phyloP scores from a whole-genome alignment of 768 basidiomycete genomes.

The Tephrocybe sp. region DNA sequence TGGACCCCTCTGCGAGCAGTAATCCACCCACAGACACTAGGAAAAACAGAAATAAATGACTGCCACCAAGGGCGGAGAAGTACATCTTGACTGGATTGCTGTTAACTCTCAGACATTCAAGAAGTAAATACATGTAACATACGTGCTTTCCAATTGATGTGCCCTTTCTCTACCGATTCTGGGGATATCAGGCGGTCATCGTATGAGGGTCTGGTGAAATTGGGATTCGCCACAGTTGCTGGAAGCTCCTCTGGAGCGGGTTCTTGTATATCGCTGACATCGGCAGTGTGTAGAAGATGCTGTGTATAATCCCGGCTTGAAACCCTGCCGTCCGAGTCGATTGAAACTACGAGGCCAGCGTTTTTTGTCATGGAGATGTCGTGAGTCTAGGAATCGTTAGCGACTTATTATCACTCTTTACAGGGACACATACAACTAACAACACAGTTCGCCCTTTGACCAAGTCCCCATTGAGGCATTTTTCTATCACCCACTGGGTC shows the following conservation, averaged over 20 bases:
- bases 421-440: conserved; percentile 69
- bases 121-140: conserved; percentile 16
- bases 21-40: conserved; percentile 21
- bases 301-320: conserved; percentile 42
- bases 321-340: conserved; percentile 54
- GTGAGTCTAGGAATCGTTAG: conserved; percentile 32
- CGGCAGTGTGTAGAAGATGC: neutral
- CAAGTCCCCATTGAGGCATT: conserved; percentile 80
- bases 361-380: conserved; percentile 52
- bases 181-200: conserved; percentile 58
- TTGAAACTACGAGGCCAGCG: conserved; percentile 53
- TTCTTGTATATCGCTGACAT: neutral
- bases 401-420: too few species aligned
- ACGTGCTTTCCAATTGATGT: conserved; percentile 49
- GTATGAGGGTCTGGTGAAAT: conserved; percentile 16
- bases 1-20: conserved; percentile 18
- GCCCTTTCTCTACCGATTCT: conserved; percentile 61
- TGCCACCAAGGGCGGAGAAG: conserved; percentile 34
- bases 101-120: conserved; percentile 11
- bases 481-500: conserved; percentile 73
- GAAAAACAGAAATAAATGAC: conserved; percentile 30
- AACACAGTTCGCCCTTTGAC: conserved; percentile 75
- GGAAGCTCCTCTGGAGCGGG: neutral
- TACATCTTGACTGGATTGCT: conserved; percentile 30
- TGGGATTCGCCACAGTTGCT: neutral